Evolutionary conservation across 2,329 filamentous ascomycete species (phyloP), one percentile per base, ranked within the genome.

Genomic region (Exserohilum turcica): DNA sequence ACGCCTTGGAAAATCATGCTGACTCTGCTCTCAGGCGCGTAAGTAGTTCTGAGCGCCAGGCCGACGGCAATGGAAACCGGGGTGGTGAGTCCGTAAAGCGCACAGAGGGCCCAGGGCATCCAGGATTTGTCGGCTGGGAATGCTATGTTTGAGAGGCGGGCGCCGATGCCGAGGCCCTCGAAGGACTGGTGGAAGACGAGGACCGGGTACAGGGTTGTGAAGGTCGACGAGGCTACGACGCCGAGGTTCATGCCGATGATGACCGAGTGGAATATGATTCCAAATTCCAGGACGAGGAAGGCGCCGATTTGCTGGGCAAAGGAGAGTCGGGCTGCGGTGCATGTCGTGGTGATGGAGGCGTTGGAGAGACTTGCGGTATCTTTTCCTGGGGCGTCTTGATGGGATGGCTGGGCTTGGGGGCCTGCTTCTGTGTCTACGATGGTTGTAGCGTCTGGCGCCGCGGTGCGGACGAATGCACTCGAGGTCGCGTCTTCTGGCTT

Each of bases 221-320:
- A 52, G 1, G 36, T 40, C 8, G n/a, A 35, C 5, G 42, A 44
- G 16, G 35, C 48, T 9, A 52, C 43, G 13, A 52, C 48, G 9
- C 48, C 48, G 3, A 52, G 43, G 29, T 48, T 52, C 15, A 52
- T 8, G 5, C 48, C 43, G 43, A 52, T 42, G 28, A 52, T 48
- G 19, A 47, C 48, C 8, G 48, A 52, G 29, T 52, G 48, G 13
- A 52, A 52, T 2, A 47, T 42, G 3, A 52, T 52, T 15, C 48
- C 48, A 13, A 48, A 36, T 36, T 52, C 48, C 2, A 52, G 16
- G 6, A 52, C 48, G n/a, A 52, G 48, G 8, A 52, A 52, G 2
- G 48, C 43, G 16, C 36, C 21, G 13, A 52, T 48, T 36, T 52
- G 36, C 13, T 48, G 48, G 2, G 43, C 29, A 5, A 52, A 52